These are phyloP conservation scores for Eimeria tenella DNA, from an alignment of 169 alveolate genomes.

Conservation along the genomic window DNA sequence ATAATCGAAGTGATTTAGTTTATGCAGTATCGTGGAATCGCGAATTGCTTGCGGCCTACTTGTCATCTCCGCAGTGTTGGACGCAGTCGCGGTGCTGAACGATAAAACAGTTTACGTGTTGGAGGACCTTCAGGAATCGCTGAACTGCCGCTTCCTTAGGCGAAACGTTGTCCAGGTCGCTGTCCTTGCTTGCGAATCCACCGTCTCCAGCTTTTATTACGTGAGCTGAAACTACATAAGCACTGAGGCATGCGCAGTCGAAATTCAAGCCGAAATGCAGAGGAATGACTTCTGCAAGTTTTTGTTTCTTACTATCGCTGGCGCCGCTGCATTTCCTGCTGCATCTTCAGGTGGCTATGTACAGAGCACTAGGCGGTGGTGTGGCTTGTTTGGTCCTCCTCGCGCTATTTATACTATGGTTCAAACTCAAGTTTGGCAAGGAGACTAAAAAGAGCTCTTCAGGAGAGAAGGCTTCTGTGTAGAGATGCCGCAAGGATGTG, in stretches of 20 bases:
- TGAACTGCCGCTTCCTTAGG: conserved; percentile 70
- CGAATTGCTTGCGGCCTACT: neutral
- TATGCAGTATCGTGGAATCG: no score
- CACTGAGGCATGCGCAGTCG: neutral
- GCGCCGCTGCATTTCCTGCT: neutral
- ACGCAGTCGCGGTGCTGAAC: neutral
- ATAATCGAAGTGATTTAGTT: no score
- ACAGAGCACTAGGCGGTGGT: conserved; percentile 59
- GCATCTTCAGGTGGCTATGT: conserved; percentile 45
- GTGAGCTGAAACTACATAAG: neutral
- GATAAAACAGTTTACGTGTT: conserved; percentile 1
- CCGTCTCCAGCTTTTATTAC: conserved; percentile 24
- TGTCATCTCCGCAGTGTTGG: conserved; percentile 10
- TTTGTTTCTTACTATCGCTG: neutral
- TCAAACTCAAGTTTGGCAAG: conserved; percentile 4
- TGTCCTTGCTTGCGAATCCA: conserved; percentile 26
- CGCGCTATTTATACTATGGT: conserved; percentile 22
- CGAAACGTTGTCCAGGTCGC: conserved; percentile 49
- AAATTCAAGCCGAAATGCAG: neutral
- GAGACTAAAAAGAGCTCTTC: neutral
- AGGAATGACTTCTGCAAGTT: neutral
- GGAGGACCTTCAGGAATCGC: neutral
- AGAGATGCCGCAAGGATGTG: no score
- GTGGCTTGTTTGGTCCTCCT: conserved; percentile 45
- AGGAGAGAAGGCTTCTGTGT: no score